phyloP scores from a whole-genome alignment of 139 green algal genomes.

The Coelastrella sp. region DNA sequence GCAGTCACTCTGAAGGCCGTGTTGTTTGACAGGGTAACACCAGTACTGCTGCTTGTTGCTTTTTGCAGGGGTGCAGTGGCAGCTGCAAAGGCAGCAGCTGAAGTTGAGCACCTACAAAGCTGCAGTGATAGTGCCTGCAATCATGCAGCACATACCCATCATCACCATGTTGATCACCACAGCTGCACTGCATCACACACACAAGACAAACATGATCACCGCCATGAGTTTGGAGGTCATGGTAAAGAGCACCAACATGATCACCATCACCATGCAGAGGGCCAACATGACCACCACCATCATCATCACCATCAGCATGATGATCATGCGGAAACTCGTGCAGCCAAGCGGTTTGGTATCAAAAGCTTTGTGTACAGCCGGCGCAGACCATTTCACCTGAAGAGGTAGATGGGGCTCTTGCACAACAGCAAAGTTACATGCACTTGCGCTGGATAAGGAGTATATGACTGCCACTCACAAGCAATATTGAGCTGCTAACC shows the following conservation, averaged over 20 bases:
- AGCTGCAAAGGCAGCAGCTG: slow-evolving; percentile 26
- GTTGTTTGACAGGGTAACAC: too few species aligned
- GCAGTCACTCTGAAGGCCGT: background rate
- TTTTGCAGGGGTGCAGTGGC: slow-evolving; percentile 70
- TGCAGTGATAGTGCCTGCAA: background rate
- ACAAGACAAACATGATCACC: slow-evolving; percentile 42
- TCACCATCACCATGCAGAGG: slow-evolving; percentile 38
- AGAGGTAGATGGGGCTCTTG: slow-evolving; percentile 62
- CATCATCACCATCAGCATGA: slow-evolving; percentile 49
- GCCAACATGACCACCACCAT: slow-evolving; percentile 60
- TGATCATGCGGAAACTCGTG: slow-evolving; percentile 55
- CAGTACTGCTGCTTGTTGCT: too few species aligned
- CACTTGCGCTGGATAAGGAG: too few species aligned
- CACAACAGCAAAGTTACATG: too few species aligned
- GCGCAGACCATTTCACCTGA: slow-evolving; percentile 89
- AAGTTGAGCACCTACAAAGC: slow-evolving; percentile 3
- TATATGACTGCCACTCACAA: too few species aligned
- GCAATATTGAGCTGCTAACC: too few species aligned
- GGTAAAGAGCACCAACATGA: slow-evolving; percentile 41
- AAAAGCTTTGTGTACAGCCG: slow-evolving; percentile 89
- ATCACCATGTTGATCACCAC: slow-evolving; percentile 47
- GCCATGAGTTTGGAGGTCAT: slow-evolving; percentile 40
- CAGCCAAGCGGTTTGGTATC: slow-evolving; percentile 87
- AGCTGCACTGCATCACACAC: slow-evolving; percentile 20
- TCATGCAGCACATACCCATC: slow-evolving; percentile 48